phyloP scores from a whole-genome alignment of 2,329 filamentous ascomycete species.

The Calycina marina region DNA sequence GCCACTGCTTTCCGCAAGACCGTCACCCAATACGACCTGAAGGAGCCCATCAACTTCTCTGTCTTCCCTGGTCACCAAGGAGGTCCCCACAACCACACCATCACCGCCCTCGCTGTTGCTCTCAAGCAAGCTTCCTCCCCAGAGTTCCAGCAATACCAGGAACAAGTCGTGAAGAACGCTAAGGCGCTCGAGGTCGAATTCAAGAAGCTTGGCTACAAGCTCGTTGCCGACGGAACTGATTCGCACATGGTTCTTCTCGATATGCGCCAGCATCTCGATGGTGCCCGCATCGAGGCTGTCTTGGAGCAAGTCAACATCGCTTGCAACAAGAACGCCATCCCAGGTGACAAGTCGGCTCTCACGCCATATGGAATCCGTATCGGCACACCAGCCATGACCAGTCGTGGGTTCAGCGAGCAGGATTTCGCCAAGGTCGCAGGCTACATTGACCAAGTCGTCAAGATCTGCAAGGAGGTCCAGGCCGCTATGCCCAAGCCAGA shows the following conservation, averaged over 20 bases:
- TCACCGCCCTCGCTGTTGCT: slow-evolving; percentile 88
- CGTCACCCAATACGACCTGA: slow-evolving; percentile 80
- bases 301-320: slow-evolving; percentile 98
- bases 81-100: slow-evolving; percentile 98
- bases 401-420: slow-evolving; percentile 78
- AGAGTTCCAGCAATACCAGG: slow-evolving; percentile 89
- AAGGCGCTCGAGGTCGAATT: slow-evolving; percentile 77
- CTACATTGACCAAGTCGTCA: slow-evolving; percentile 84
- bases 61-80: slow-evolving; percentile 99
- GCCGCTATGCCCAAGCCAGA: slow-evolving; percentile 77
- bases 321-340: slow-evolving; percentile 99
- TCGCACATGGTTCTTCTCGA: slow-evolving; percentile 96
- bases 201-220: slow-evolving; percentile 80
- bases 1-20: slow-evolving; percentile 85
- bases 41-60: slow-evolving; percentile 94
- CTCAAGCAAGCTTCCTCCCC: slow-evolving; percentile 82
- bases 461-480: slow-evolving; percentile 83
- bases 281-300: slow-evolving; percentile 87
- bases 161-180: slow-evolving; percentile 84
- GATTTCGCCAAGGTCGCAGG: slow-evolving; percentile 82
- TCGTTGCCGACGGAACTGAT: slow-evolving; percentile 91
- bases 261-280: slow-evolving; percentile 76
- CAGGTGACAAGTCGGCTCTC: slow-evolving; percentile 92
- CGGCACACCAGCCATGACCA: slow-evolving; percentile 94
- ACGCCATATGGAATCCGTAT: slow-evolving; percentile 92